Conservation (phyloP, 179 eudicot species). For the Corrigiola litoralis region DNA sequence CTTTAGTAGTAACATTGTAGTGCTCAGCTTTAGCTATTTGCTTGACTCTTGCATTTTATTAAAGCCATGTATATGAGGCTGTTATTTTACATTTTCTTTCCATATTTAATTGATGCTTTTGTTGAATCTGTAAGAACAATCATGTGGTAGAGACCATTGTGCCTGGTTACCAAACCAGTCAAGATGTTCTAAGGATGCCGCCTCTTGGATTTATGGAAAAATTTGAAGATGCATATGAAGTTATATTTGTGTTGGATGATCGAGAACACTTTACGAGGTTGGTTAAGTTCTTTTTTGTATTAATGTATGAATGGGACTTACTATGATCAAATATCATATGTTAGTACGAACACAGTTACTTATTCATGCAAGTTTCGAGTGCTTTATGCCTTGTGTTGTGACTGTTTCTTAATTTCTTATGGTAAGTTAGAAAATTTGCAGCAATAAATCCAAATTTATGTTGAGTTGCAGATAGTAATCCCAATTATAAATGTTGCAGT, state of each 20-base stretch:
- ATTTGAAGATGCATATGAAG: constrained; percentile 72
- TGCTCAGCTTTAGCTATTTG: neutral
- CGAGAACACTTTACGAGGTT: constrained; percentile 85
- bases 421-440: too few relatives aligned
- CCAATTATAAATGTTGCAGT: too few relatives aligned
- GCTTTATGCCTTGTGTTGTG: too few relatives aligned
- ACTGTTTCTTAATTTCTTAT: too few relatives aligned
- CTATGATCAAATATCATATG: neutral
- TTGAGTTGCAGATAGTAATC: too few relatives aligned
- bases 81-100: neutral
- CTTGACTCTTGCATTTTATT: neutral
- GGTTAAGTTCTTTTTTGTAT: constrained; percentile 22
- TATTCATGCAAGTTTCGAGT: too few relatives aligned
- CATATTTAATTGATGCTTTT: neutral
- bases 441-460: too few relatives aligned
- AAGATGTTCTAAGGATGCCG: constrained; percentile 51
- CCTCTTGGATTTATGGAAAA: constrained; percentile 69
- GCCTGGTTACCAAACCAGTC: constrained; percentile 23
- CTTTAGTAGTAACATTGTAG: too few relatives aligned
- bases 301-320: neutral
- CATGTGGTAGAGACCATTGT: constrained; percentile 23
- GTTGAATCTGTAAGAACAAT: constrained; percentile 33
- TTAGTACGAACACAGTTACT: too few relatives aligned
- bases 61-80: neutral
- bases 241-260: constrained; percentile 72